These are phyloP conservation scores for Mercurialis annua DNA, from an alignment of 345 rosid species.

Conservation along the genomic window DNA sequence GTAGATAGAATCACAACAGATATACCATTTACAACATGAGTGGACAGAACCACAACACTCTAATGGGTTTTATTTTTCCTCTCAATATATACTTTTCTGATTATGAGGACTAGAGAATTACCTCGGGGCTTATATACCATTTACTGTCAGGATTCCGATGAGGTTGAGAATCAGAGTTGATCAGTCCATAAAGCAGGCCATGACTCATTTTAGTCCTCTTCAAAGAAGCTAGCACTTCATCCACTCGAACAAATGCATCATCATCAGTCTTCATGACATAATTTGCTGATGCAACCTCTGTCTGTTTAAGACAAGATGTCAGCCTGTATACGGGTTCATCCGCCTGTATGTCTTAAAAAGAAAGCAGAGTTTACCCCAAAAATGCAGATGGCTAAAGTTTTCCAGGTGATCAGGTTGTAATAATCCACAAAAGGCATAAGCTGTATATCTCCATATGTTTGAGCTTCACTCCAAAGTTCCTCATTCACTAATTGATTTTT, in stretches of 20 bases:
- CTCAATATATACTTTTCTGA: not conserved
- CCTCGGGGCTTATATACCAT: conserved; percentile 91
- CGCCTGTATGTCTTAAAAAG: not conserved
- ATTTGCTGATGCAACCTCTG: conserved; percentile 71
- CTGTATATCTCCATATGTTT: conserved; percentile 80
- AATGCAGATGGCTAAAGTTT: conserved; percentile 93
- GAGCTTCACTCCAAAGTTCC: conserved; percentile 93
- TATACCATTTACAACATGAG: not conserved
- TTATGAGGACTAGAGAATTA: conserved; percentile 23
- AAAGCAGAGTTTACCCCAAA: conserved; percentile 68
- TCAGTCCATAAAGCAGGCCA: conserved; percentile 85
- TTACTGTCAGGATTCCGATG: conserved; percentile 85
- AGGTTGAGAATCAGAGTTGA: conserved; percentile 80
- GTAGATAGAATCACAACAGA: not conserved
- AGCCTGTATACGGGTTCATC: not conserved
- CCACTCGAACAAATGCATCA: conserved; percentile 94
- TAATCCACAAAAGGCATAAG: conserved; percentile 98
- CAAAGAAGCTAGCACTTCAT: conserved; percentile 74
- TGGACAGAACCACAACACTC: too few species aligned
- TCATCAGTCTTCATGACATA: conserved; percentile 97
- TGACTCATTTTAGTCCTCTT: conserved; percentile 46
- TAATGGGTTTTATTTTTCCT: not conserved
- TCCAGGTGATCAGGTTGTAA: conserved; percentile 94
- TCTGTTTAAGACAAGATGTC: conserved; percentile 38
- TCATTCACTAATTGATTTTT: conserved; percentile 83